phyloP scores from a whole-genome alignment of 768 basidiomycete genomes.

The Agaricus sinodeliciosus region DNA sequence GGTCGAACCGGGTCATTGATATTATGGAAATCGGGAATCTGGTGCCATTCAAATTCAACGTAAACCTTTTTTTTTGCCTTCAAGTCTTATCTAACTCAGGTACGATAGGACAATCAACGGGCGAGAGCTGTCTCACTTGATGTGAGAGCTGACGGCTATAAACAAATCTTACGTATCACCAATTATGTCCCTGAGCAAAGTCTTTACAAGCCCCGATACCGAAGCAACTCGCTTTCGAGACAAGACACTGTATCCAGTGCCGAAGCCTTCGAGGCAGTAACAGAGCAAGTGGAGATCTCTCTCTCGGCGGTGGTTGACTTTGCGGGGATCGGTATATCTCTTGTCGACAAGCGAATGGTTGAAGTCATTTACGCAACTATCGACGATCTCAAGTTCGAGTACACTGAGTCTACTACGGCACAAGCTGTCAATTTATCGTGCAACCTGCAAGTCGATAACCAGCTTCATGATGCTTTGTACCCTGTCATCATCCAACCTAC shows the following conservation, averaged over 20 bases:
- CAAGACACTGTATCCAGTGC: constrained; percentile 68
- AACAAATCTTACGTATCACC: constrained; percentile 81
- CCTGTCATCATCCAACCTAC: constrained; percentile 95
- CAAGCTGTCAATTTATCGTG: constrained; percentile 77
- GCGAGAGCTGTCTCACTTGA: constrained; percentile 79
- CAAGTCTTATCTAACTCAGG: neutral
- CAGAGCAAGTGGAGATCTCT: constrained; percentile 62
- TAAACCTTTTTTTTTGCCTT: constrained; percentile 25
- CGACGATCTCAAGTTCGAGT: constrained; percentile 77
- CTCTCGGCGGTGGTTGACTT: constrained; percentile 69
- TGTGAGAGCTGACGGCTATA: constrained; percentile 81
- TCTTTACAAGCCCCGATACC: constrained; percentile 75
- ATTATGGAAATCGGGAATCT: constrained; percentile 95
- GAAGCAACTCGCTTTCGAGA: constrained; percentile 39
- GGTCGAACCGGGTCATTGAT: constrained; percentile 64
- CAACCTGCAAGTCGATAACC: constrained; percentile 96
- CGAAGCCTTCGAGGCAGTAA: constrained; percentile 81
- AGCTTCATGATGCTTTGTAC: constrained; percentile 92
- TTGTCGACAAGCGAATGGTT: constrained; percentile 79
- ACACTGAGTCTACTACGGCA: constrained; percentile 69
- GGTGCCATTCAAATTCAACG: constrained; percentile 81
- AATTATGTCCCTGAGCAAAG: constrained; percentile 82
- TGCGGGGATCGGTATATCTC: constrained; percentile 86
- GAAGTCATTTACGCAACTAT: constrained; percentile 89
- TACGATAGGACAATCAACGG: constrained; percentile 43